Evolutionary conservation across 495 filamentous ascomycete species (phyloP).

Genomic region (Neurospora pannonica): DNA sequence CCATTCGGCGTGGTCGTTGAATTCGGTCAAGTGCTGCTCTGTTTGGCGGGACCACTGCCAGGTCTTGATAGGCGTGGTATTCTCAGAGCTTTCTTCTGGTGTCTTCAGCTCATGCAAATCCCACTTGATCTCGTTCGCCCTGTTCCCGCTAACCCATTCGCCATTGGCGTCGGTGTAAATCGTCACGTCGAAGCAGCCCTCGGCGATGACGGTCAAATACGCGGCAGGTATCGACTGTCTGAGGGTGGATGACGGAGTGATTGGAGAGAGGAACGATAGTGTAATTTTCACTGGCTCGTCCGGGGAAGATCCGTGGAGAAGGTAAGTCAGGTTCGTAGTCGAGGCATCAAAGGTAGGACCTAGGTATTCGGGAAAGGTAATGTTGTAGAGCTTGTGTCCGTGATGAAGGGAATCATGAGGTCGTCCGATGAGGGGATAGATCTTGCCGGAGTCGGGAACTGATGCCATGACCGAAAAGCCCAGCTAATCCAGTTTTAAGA

Average conservation of each 20-base stretch:
- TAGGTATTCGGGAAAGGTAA: conserved; percentile 62
- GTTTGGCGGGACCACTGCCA: conserved; percentile 53
- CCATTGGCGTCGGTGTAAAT: conserved; percentile 86
- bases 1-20: conserved; percentile 76
- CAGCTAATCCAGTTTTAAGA: conserved; percentile 34
- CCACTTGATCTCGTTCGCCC: conserved; percentile 62
- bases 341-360: conserved; percentile 85
- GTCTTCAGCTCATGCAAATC: conserved; percentile 37
- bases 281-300: conserved; percentile 46
- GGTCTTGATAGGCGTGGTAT: conserved; percentile 32
- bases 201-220: conserved; percentile 68
- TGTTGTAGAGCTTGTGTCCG: conserved; percentile 43
- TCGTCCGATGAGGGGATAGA: conserved; percentile 83
- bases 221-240: conserved; percentile 85
- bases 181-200: conserved; percentile 63
- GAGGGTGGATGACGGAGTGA: conserved; percentile 85
- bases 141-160: conserved; percentile 75
- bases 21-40: conserved; percentile 67
- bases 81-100: background rate
- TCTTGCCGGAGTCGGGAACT: conserved; percentile 54
- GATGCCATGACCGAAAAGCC: conserved; percentile 76
- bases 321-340: conserved; percentile 84
- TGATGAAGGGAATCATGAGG: conserved; percentile 67
- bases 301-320: conserved; percentile 42
- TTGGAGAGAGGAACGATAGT: conserved; percentile 83